These are phyloP conservation scores for Annulohypoxylon bovei DNA, from an alignment of 495 filamentous ascomycete species.

Conservation along the genomic window DNA sequence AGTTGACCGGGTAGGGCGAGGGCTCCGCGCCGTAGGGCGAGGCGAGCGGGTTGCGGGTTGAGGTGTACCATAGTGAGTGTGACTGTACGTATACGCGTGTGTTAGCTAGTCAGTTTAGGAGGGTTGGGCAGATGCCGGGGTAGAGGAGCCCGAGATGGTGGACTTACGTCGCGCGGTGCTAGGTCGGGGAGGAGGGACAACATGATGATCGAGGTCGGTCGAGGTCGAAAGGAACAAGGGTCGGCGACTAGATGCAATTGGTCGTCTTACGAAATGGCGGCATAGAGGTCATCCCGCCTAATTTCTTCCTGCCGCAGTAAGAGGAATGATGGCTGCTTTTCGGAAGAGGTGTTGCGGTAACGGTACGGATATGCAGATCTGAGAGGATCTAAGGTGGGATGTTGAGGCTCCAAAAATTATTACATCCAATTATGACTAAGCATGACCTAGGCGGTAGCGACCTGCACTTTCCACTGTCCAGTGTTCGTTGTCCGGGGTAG, in stretches of 20 bases:
- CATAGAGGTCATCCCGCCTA: slow-evolving; percentile 15
- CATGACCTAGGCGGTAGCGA: not conserved
- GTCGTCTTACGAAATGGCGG: not conserved
- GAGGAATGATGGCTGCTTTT: slow-evolving; percentile 6
- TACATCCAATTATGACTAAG: slow-evolving; percentile 32
- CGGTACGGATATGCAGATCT: not conserved
- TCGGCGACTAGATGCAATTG: slow-evolving; percentile 20
- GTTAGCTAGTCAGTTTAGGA: slow-evolving; percentile 2
- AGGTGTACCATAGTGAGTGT: slow-evolving; percentile 76
- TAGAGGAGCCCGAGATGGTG: not conserved
- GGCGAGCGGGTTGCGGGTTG: slow-evolving; percentile 58
- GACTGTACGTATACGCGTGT: slow-evolving; percentile 55
- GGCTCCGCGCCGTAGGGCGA: slow-evolving; percentile 39
- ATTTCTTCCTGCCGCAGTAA: not conserved
- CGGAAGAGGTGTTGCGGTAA: slow-evolving; percentile 18
- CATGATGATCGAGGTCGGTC: slow-evolving; percentile 48
- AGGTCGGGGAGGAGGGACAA: slow-evolving; percentile 77
- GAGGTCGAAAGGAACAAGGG: slow-evolving; percentile 33
- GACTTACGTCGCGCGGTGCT: slow-evolving; percentile 74
- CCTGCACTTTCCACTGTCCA: not conserved
- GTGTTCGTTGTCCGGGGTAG: not conserved
- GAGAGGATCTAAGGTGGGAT: slow-evolving; percentile 14
- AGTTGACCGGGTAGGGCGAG: slow-evolving; percentile 33
- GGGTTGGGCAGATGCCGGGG: not conserved
- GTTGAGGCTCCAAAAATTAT: slow-evolving; percentile 35